Evolutionary conservation across 805 yeast genomes (phyloP), one percentile per base, ranked within the genome.

Genomic region (Suhomyces canberraensis): DNA sequence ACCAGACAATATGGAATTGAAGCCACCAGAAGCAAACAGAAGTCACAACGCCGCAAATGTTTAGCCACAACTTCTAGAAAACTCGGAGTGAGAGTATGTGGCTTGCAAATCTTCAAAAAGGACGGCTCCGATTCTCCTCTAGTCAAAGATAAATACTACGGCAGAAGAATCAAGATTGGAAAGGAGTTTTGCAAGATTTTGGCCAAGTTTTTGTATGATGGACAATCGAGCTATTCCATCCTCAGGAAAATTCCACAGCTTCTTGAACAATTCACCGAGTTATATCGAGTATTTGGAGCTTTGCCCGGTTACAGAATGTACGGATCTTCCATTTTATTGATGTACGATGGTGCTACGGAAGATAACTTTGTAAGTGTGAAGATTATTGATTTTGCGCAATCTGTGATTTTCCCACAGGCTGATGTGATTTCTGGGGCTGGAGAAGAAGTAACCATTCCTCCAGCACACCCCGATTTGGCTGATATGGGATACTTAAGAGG

Each of bases 1-100:
- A 91, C 99, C 0, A 73, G 99, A 40, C 99, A 93, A 61, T 93
- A 93, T 52, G 98, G 99, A 8, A 83, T 91, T n/a, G 95, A 89
- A 45, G 97, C 98, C 0, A 71, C 73, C 4, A 58, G 63, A 11
- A 64, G 78, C 33, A 93, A 93, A 60, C 83, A 80, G 52, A 56
- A 64, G 32, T 86, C 96, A 1, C 98, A 93, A 63, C 64, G 86
- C 22, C 70, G 71, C 37, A 93, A 93, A 61, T 93, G 99, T 60
- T 64, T 73, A 3, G 61, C 69, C 38, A 91, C 98, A 0, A 91
- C 98, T 0, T 81, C 93, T 2, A 67, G 88, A 29, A 64, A 69
- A 40, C 69, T 93, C 22, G 99, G 99, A 7, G 95, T 89, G 1
- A 70, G 99, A 37, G 78, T 93, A 11, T 93, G 99, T 64, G 99